These are phyloP conservation scores for Amoebophrya sp. DNA, from an alignment of 169 alveolate genomes.

Conservation along the genomic window DNA sequence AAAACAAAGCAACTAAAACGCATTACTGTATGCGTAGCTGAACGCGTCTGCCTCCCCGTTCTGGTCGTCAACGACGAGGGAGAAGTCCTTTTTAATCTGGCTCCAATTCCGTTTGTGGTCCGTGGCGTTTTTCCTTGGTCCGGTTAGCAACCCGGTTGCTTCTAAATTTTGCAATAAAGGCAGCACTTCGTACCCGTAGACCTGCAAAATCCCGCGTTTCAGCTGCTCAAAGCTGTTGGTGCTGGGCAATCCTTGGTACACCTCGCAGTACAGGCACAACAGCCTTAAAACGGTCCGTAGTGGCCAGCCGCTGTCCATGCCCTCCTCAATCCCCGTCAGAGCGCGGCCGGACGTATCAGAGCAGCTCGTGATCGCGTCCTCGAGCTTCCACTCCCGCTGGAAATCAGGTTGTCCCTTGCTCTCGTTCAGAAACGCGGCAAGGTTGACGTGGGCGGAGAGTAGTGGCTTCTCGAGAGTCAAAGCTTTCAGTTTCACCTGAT, in stretches of 20 bases:
- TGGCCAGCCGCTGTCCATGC: not conserved
- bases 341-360: not conserved
- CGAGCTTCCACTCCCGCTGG: not conserved
- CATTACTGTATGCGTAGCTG: conserved; percentile 56
- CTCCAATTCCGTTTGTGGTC: not conserved
- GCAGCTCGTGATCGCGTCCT: not conserved
- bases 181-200: not conserved
- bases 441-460: not conserved
- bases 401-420: not conserved
- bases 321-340: not conserved
- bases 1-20: too few relatives aligned
- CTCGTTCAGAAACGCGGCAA: not conserved
- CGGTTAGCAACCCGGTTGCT: not conserved
- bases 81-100: not conserved
- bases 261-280: not conserved
- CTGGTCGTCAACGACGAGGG: not conserved
- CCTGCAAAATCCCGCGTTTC: not conserved
- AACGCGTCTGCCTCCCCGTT: not conserved
- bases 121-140: not conserved
- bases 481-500: not conserved
- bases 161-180: not conserved
- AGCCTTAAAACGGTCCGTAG: not conserved
- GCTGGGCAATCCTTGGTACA: not conserved
- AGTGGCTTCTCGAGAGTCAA: not conserved
- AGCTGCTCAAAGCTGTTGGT: not conserved